These are phyloP conservation scores for Daldinia sp. DNA, from an alignment of 2,329 filamentous ascomycete genomes.

Conservation along the genomic window DNA sequence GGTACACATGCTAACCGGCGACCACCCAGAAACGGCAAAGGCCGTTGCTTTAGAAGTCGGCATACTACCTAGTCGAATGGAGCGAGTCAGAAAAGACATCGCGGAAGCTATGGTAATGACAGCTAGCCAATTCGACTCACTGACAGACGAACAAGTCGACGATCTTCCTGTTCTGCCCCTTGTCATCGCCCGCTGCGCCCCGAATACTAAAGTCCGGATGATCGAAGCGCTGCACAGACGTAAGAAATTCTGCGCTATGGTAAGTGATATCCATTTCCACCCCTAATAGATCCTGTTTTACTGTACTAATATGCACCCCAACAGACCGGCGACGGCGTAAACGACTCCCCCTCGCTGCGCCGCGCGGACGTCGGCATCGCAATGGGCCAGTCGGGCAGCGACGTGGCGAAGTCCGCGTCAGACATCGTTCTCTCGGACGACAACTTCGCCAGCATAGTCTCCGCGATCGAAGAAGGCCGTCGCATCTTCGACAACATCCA, in stretches of 20 bases:
- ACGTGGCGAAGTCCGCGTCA: slow-evolving; percentile 70
- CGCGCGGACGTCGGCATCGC: slow-evolving; percentile 76
- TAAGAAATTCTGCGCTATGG: slow-evolving; percentile 72
- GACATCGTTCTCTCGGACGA: slow-evolving; percentile 77
- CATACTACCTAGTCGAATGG: slow-evolving; percentile 67
- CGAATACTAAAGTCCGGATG: slow-evolving; percentile 77
- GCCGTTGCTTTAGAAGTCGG: slow-evolving; percentile 70
- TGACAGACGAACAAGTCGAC: slow-evolving; percentile 71
- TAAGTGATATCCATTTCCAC: slow-evolving; percentile 47
- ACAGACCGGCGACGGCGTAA: slow-evolving; percentile 77
- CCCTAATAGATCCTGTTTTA: slow-evolving; percentile 12
- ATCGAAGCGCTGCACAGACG: slow-evolving; percentile 75
- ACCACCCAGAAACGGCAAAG: slow-evolving; percentile 69
- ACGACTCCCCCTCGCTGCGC: slow-evolving; percentile 75
- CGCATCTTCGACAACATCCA: slow-evolving; percentile 80
- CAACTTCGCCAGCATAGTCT: slow-evolving; percentile 77
- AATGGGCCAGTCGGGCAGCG: slow-evolving; percentile 66
- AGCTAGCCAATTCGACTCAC: slow-evolving; percentile 68
- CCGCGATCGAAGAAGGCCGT: slow-evolving; percentile 75
- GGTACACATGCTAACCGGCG: slow-evolving; percentile 74
- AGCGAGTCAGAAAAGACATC: slow-evolving; percentile 61
- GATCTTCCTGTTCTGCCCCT: slow-evolving; percentile 69
- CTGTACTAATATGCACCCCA: neutral
- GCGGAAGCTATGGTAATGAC: slow-evolving; percentile 69
- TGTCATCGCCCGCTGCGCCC: slow-evolving; percentile 74